These are phyloP conservation scores for Cunninghamia lanceolata DNA, from an alignment of 75 land plant genomes.

Conservation along the genomic window DNA sequence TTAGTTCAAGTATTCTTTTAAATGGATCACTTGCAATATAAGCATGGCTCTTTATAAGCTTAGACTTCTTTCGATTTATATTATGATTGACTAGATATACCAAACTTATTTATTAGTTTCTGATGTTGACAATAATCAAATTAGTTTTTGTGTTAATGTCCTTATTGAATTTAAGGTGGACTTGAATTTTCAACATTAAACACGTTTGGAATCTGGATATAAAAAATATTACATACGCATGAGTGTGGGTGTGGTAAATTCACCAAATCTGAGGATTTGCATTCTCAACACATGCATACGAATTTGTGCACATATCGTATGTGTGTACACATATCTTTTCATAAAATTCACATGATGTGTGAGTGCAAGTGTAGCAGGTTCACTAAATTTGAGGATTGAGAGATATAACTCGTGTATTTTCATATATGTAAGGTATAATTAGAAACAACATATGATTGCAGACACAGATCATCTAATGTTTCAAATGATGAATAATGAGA, in stretches of 20 bases:
- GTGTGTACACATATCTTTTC: neutral
- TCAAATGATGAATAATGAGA: too few species aligned
- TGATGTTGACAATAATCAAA: neutral
- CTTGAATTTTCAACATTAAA: neutral
- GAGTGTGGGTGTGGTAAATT: neutral
- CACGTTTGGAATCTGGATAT: neutral
- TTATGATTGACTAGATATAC: neutral
- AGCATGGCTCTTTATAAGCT: neutral
- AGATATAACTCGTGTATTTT: neutral
- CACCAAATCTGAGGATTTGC: neutral
- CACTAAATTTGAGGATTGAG: neutral
- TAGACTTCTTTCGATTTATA: neutral
- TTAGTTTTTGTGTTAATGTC: neutral
- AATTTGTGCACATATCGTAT: neutral
- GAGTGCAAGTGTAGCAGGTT: neutral
- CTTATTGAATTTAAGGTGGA: neutral
- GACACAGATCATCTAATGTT: too few species aligned
- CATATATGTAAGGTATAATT: neutral
- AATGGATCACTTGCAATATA: neutral
- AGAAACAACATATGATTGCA: too few species aligned
- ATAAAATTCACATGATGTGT: neutral
- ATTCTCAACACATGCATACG: neutral
- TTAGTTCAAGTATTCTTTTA: neutral
- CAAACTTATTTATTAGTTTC: neutral
- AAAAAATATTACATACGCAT: neutral